Percentiles rank a stretch among this genome's conserved stretches.
Evolutionary conservation across 192 early-diverging fungal genomes (phyloP).

Genomic region (Backusella mclennaniae): DNA sequence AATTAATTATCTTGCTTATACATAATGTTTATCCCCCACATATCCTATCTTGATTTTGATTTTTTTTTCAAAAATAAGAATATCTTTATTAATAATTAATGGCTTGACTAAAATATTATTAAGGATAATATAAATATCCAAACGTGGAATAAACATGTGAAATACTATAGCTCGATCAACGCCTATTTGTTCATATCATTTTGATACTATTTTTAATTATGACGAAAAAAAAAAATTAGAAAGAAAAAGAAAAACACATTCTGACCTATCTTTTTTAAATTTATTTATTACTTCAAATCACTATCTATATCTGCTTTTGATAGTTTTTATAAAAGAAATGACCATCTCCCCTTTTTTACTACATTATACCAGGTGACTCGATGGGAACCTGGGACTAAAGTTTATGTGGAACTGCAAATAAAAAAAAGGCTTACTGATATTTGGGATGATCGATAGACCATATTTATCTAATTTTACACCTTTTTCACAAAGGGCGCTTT

Average conservation of each 20-base stretch:
- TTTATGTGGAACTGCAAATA: too few species aligned
- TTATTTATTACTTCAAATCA: neutral
- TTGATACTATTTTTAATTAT: neutral
- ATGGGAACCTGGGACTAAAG: too few species aligned
- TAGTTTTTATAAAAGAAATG: too few species aligned
- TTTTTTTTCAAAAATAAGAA: neutral
- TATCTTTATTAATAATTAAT: neutral
- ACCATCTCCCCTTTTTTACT: too few species aligned
- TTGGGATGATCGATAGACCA: too few species aligned
- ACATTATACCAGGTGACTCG: too few species aligned
- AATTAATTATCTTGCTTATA: neutral
- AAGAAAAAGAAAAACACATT: neutral
- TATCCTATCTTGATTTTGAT: neutral
- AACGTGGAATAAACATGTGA: neutral
- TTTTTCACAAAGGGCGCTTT: too few species aligned
- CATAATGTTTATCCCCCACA: neutral
- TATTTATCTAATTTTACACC: too few species aligned
- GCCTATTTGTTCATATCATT: neutral
- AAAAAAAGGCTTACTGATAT: too few species aligned
- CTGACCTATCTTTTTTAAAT: neutral
- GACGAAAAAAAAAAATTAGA: neutral
- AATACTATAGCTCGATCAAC: neutral
- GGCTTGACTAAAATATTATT: neutral
- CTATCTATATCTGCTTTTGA: too few species aligned
- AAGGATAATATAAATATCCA: neutral